Percentiles rank a stretch among this genome's conserved stretches.
Evolutionary conservation across 2,329 filamentous ascomycete genomes (phyloP).

Genomic region (Monilinia aucupariae): DNA sequence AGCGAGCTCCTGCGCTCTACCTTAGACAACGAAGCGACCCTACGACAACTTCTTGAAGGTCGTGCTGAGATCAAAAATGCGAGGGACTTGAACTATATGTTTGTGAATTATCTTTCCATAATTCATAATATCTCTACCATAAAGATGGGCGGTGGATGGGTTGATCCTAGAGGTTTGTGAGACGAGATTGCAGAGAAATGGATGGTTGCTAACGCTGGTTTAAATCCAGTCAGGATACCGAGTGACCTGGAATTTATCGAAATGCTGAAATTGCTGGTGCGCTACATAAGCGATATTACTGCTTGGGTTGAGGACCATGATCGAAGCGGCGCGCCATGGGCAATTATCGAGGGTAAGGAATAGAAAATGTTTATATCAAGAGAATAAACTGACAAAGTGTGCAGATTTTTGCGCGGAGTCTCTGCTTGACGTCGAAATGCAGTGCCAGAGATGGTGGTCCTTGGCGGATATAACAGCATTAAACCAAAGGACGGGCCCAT

Average conservation of each 20-base stretch:
- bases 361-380: not conserved
- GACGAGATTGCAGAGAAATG: not conserved
- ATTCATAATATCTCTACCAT: not conserved
- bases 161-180: conserved; percentile 5
- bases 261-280: not conserved
- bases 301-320: conserved; percentile 6
- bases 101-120: conserved; percentile 8
- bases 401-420: not conserved
- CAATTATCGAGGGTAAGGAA: not conserved
- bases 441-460: conserved; percentile 10
- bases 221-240: not conserved
- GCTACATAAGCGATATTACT: not conserved
- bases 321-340: not conserved
- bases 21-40: not conserved
- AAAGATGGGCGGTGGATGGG: not conserved
- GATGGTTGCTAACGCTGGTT: not conserved
- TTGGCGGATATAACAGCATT: conserved; percentile 1
- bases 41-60: not conserved
- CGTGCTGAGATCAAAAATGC: not conserved
- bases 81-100: not conserved
- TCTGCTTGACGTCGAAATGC: not conserved
- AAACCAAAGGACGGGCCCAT: not conserved
- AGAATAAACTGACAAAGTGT: not conserved
- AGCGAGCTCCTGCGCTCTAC: conserved; percentile 2
- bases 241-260: conserved; percentile 6